Base-by-base conservation (phyloP, 1,139 yeast genomes). In the Hansenula lynferdii region DNA sequence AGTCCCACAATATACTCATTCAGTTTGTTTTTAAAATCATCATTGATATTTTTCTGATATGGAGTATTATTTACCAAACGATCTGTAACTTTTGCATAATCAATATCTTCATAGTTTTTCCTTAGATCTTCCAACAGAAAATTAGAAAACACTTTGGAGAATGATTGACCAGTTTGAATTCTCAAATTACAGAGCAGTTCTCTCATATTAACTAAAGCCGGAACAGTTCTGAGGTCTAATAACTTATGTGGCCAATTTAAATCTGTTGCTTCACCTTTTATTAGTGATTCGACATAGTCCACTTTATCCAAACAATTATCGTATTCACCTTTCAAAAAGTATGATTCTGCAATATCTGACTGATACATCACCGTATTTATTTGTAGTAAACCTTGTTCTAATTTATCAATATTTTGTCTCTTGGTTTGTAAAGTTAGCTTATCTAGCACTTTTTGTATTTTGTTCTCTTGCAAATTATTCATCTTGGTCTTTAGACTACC, bases 361-460 rank as follows among this genome's bases (percentile, higher is more conserved):
- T 72, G 64, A 9, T 68, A 65, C 27, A 72, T 48, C 1, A 81
- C 64, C 10, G 67, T 65, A 39, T 73, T 70, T 3, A 85, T 64
- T 59, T 89, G 96, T n/a, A 77, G 51, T 34, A 87, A 58, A 1
- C 83, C 67, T 37, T 77, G 77, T 48, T 83, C 86, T 35, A 92
- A 63, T 38, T 66, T 67, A 34, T 75, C 78, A 2, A 84, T 75
- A 48, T 85, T 83, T 38, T 69, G 71, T 37, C 80, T 67, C 48
- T 79, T 74, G 41, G 70, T 69, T 32, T 79, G 62, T 27, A 76
- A 61, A 36, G 71, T 62, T 30, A 85, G 54, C n/a, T 78, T 70
- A 16, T 69, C 62, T 5, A 77, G 58, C 1, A 85, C 87, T 7
- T 65, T 63, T 28, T 64, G 61, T 2, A 84, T 75, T 42, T 78